Conservation (phyloP, 441 rosid genomes). For the Corymbia calophylla region DNA sequence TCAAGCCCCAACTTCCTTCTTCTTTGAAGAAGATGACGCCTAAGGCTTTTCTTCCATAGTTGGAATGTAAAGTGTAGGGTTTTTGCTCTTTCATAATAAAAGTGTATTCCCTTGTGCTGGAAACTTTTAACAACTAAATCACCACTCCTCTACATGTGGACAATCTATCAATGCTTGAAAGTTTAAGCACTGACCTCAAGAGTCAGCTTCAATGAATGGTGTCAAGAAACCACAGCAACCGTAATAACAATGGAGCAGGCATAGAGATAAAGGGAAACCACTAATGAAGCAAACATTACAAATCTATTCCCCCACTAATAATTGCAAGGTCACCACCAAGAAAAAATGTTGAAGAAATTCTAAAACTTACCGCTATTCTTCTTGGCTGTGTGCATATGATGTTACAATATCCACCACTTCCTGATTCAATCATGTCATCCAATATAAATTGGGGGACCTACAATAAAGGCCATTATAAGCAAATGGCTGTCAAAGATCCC, state of each 20-base stretch:
- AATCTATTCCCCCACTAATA: not conserved
- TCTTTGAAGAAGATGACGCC: not conserved
- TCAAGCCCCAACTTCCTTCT: not conserved
- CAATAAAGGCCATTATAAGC: slow-evolving; percentile 9
- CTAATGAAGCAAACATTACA: not conserved
- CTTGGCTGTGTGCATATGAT: slow-evolving; percentile 97
- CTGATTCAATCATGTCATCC: slow-evolving; percentile 92
- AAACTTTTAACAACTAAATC: not conserved
- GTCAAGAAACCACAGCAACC: not conserved
- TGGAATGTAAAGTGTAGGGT: not conserved
- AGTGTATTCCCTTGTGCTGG: not conserved
- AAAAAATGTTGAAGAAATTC: not conserved
- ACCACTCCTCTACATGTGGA: not conserved
- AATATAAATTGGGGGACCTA: slow-evolving; percentile 93
- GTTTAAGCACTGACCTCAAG: not conserved
- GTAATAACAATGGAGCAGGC: not conserved
- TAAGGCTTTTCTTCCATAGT: not conserved
- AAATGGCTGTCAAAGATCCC: not conserved
- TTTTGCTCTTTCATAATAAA: not conserved
- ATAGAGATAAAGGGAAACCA: not conserved
- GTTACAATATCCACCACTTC: slow-evolving; percentile 72
- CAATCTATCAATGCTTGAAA: not conserved
- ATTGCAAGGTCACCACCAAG: not conserved
- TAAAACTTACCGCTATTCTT: slow-evolving; percentile 71
- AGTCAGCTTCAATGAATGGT: not conserved